Percentiles rank a stretch among this genome's conserved stretches.
These are phyloP conservation scores for Nothophoma quercina DNA, from an alignment of 2,329 filamentous ascomycete genomes.

Conservation along the genomic window DNA sequence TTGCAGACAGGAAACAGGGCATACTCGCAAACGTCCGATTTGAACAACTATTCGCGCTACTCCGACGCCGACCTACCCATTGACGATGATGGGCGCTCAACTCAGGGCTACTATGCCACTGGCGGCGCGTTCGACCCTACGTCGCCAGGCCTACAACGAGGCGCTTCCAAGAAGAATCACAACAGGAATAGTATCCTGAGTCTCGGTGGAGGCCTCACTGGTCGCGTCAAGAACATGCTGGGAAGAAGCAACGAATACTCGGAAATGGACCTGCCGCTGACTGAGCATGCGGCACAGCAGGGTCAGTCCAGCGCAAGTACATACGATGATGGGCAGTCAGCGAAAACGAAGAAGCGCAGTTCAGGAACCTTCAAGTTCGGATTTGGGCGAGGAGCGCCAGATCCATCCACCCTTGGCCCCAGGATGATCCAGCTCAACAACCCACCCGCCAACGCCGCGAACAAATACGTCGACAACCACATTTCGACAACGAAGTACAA, in stretches of 20 bases:
- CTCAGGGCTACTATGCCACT: constrained; percentile 79
- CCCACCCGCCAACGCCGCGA: constrained; percentile 84
- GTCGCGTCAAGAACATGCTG: constrained; percentile 86
- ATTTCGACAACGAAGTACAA: constrained; percentile 99
- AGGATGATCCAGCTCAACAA: constrained; percentile 97
- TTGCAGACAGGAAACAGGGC: constrained; percentile 48
- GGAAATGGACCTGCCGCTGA: constrained; percentile 97
- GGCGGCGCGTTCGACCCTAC: constrained; percentile 65
- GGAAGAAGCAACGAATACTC: constrained; percentile 89
- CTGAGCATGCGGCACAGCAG: constrained; percentile 70
- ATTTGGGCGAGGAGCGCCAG: constrained; percentile 82
- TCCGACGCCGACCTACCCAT: constrained; percentile 85
- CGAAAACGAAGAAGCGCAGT: constrained; percentile 50
- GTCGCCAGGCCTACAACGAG: constrained; percentile 55
- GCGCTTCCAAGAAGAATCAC: constrained; percentile 63
- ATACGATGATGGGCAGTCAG: constrained; percentile 41
- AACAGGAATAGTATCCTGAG: constrained; percentile 89
- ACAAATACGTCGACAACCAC: constrained; percentile 95
- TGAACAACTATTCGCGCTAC: constrained; percentile 91
- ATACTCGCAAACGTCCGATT: constrained; percentile 78
- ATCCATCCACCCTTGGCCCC: constrained; percentile 90
- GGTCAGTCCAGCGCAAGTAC: constrained; percentile 50
- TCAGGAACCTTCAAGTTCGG: constrained; percentile 85
- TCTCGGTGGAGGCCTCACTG: constrained; percentile 85
- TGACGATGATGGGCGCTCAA: constrained; percentile 80